These are phyloP conservation scores for Thielaviopsis populi DNA, from an alignment of 2,329 filamentous ascomycete species.

Conservation along the genomic window DNA sequence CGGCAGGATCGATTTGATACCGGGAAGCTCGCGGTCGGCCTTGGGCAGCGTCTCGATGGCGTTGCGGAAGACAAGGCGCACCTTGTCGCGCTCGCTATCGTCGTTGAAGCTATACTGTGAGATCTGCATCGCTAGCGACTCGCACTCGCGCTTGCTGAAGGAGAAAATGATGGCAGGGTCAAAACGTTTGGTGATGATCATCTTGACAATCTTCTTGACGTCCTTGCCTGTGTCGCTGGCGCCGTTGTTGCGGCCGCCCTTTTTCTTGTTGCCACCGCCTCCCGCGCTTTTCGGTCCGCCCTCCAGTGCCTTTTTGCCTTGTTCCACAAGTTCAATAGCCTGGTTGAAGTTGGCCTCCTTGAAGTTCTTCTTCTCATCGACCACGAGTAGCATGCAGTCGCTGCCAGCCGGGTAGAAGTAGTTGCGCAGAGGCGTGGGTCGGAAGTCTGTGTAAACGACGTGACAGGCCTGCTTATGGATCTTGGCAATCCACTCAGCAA, in stretches of 20 bases:
- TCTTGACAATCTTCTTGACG: conserved; percentile 94
- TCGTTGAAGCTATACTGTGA: conserved; percentile 87
- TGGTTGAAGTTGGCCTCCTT: conserved; percentile 95
- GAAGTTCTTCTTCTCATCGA: conserved; percentile 94
- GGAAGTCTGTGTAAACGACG: conserved; percentile 97
- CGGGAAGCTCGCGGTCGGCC: conserved; percentile 73
- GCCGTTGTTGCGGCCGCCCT: conserved; percentile 75
- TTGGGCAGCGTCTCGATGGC: conserved; percentile 87
- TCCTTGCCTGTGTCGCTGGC: conserved; percentile 55
- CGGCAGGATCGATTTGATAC: conserved; percentile 81
- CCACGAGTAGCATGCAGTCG: conserved; percentile 82
- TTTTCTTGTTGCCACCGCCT: conserved; percentile 62
- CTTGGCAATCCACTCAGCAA: conserved; percentile 97
- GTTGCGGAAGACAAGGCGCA: conserved; percentile 82
- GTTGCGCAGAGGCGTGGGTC: conserved; percentile 89
- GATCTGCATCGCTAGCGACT: conserved; percentile 76
- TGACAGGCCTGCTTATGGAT: conserved; percentile 96
- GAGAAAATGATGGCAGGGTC: conserved; percentile 99
- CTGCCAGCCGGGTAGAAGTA: conserved; percentile 93
- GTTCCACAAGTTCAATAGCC: conserved; percentile 80
- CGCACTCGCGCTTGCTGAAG: conserved; percentile 96
- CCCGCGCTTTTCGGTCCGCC: conserved; percentile 40
- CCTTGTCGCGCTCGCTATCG: conserved; percentile 87
- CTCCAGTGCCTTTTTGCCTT: conserved; percentile 73
- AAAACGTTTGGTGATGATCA: conserved; percentile 96